Evolutionary conservation across 139 green algal genomes (phyloP), one percentile per base, ranked within the genome.

Genomic region (Picochlorum costavermella): DNA sequence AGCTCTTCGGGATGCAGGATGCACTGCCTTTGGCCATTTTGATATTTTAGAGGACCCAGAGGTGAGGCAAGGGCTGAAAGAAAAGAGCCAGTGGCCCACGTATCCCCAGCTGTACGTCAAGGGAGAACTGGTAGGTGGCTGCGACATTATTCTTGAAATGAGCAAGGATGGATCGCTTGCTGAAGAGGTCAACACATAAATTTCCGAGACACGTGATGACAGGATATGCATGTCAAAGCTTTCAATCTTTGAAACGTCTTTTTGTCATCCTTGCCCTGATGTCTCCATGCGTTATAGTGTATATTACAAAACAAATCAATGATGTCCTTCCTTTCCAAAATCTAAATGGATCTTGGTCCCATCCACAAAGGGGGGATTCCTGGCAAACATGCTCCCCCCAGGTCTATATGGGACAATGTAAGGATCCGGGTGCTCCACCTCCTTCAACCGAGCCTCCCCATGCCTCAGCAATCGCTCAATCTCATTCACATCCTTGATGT

Each of bases 61-160:
- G 0, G 64, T 96, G 1, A 76, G 90, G 31, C 78, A 94, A 66
- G 87, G 86, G 2, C 75, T 97, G 28, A 97, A 97, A 75, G 40
- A 73, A 48, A 17, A 57, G 9, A 29, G 50, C 23, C 36, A 51
- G 31, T 67, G 63, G 55, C 91, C 90, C 17, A 97, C 90, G 6
- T 97, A 89, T 70, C 91, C 91, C 23, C 90, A 96, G 77, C 75
- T 93, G 53, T 95, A 91, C 67, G 78, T 83, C 3, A 73, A 82
- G 1, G 86, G 86, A 8, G 90, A 97, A 75, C 74, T 96, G 26
- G n/a, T 94, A 26, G 88, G 88, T 16, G 88, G 88, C 25, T 91
- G 84, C 67, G 88, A 95, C 69, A 89, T 92, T n/a, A 71, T 93
- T n/a, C 46, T 80, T 45, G 83, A 94, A 70, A 81, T 93, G 79